Conservation (phyloP, 2,329 filamentous ascomycete genomes). For the Huntiella decipiens region DNA sequence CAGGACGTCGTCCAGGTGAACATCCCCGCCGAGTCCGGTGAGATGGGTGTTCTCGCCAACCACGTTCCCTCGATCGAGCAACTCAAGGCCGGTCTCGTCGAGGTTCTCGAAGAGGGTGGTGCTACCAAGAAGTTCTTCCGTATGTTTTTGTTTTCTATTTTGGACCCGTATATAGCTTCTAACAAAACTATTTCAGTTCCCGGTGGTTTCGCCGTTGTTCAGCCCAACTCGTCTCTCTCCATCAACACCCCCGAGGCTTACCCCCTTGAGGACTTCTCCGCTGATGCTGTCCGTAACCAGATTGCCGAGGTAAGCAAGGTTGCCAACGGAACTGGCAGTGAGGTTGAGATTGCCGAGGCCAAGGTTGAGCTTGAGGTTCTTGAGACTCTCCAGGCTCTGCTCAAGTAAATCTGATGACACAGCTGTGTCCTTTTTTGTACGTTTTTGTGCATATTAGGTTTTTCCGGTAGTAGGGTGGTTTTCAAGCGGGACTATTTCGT, state of each 20-base stretch:
- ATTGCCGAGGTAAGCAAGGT: constrained; percentile 94
- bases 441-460: not conserved
- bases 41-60: constrained; percentile 98
- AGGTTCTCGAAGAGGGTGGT: constrained; percentile 86
- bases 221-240: constrained; percentile 85
- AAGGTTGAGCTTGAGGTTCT: constrained; percentile 83
- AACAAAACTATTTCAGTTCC: constrained; percentile 42
- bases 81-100: constrained; percentile 87
- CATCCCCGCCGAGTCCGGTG: constrained; percentile 90
- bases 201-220: constrained; percentile 89
- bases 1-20: constrained; percentile 83
- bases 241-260: constrained; percentile 97
- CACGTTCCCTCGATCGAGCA: constrained; percentile 98
- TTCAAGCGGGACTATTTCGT: too few relatives aligned
- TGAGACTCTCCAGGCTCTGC: constrained; percentile 12
- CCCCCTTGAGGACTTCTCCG: constrained; percentile 88
- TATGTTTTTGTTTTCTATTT: constrained; percentile 31
- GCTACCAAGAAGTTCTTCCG: constrained; percentile 93
- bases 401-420: constrained; percentile 11
- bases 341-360: constrained; percentile 94
- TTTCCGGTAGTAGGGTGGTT: too few relatives aligned
- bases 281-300: constrained; percentile 73
- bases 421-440: not conserved
- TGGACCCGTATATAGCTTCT: not conserved
- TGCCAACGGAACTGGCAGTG: constrained; percentile 71